Evolutionary conservation across 345 rosid genomes (phyloP).

Genomic region (Syzygium aromaticum): DNA sequence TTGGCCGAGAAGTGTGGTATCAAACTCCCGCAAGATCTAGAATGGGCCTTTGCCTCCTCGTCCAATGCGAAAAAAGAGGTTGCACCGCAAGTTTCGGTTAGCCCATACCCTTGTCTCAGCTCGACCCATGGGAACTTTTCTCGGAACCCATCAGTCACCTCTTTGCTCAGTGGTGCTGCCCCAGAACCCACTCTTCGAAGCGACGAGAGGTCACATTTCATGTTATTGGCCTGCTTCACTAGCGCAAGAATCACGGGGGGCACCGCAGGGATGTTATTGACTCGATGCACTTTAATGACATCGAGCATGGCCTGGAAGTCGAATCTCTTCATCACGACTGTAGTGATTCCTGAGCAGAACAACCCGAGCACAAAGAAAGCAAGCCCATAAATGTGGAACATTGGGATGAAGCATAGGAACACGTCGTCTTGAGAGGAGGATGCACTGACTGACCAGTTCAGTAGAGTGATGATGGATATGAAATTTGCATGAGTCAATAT

Average conservation of each 20-base stretch:
- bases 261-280: slow-evolving; percentile 50
- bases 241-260: slow-evolving; percentile 50
- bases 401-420: slow-evolving; percentile 43
- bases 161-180: slow-evolving; percentile 60
- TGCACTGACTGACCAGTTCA: slow-evolving; percentile 36
- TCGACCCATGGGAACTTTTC: slow-evolving; percentile 49
- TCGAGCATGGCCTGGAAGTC: slow-evolving; percentile 41
- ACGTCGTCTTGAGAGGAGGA: slow-evolving; percentile 27
- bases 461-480: slow-evolving; percentile 20
- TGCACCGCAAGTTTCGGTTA: slow-evolving; percentile 48
- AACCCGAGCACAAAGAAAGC: slow-evolving; percentile 49
- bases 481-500: slow-evolving; percentile 47
- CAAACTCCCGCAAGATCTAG: slow-evolving; percentile 36
- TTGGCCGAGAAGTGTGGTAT: slow-evolving; percentile 32
- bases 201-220: slow-evolving; percentile 23
- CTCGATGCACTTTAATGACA: slow-evolving; percentile 25
- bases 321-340: slow-evolving; percentile 38
- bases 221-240: slow-evolving; percentile 22
- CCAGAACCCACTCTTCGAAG: slow-evolving; percentile 38
- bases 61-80: slow-evolving; percentile 11
- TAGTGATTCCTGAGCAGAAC: slow-evolving; percentile 26
- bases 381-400: slow-evolving; percentile 59
- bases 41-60: slow-evolving; percentile 22
- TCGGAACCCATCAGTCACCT: slow-evolving; percentile 29
- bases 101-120: slow-evolving; percentile 52